Conservation (phyloP, 108 stramenopile species). For the Stephanodiscus minutulus region DNA sequence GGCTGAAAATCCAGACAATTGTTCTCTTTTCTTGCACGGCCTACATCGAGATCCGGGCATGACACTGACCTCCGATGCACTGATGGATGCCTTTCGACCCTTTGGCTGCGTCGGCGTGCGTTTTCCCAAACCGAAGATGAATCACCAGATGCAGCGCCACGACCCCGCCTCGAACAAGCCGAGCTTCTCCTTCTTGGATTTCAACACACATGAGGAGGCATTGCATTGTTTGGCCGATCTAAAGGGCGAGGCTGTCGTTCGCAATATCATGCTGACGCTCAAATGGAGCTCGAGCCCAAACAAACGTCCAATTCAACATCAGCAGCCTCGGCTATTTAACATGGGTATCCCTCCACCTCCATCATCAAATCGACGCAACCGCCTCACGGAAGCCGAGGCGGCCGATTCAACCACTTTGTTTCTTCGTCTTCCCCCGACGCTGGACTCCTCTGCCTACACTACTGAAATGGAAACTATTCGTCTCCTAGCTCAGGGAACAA, state of each 20-base stretch:
- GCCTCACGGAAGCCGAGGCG: slow-evolving; percentile 76
- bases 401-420: slow-evolving; percentile 77
- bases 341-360: slow-evolving; percentile 21
- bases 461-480: slow-evolving; percentile 51
- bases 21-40: slow-evolving; percentile 78
- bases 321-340: slow-evolving; percentile 14
- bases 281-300: slow-evolving; percentile 70
- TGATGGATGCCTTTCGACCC: slow-evolving; percentile 64
- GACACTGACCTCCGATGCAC: slow-evolving; percentile 29
- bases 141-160: slow-evolving; percentile 14
- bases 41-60: slow-evolving; percentile 75
- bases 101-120: slow-evolving; percentile 58
- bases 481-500: slow-evolving; percentile 55
- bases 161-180: slow-evolving; percentile 33
- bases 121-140: slow-evolving; percentile 51
- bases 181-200: slow-evolving; percentile 84
- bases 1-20: slow-evolving; percentile 55
- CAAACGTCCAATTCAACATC: slow-evolving; percentile 19
- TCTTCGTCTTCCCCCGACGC: slow-evolving; percentile 59
- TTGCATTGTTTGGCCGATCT: slow-evolving; percentile 59
- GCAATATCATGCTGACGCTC: slow-evolving; percentile 60
- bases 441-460: slow-evolving; percentile 33
- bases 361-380: slow-evolving; percentile 41
- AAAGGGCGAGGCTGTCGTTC: slow-evolving; percentile 49
- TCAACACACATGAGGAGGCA: slow-evolving; percentile 69